Evolutionary conservation across 495 filamentous ascomycete species (phyloP).

Genomic region (Penicillium macrosclerotiorum): DNA sequence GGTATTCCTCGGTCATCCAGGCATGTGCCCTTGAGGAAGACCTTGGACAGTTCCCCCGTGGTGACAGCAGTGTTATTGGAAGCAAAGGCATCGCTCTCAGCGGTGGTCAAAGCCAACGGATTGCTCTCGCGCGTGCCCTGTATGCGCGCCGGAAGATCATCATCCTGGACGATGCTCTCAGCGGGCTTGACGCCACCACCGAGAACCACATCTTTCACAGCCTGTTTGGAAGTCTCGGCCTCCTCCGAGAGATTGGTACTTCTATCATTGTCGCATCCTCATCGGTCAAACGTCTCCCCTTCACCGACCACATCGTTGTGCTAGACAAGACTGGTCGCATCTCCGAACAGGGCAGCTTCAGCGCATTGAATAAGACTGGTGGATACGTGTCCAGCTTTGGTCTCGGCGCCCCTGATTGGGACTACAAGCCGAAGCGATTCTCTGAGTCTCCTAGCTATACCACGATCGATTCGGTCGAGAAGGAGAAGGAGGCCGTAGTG

Average conservation of each 20-base stretch:
- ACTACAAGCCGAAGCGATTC: slow-evolving; percentile 26
- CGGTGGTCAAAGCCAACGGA: slow-evolving; percentile 66
- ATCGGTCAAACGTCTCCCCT: slow-evolving; percentile 47
- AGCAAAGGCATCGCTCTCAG: slow-evolving; percentile 63
- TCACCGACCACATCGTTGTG: slow-evolving; percentile 52
- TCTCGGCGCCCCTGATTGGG: slow-evolving; percentile 30
- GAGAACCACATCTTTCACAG: slow-evolving; percentile 58
- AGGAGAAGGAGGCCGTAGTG: slow-evolving; percentile 16
- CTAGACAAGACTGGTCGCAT: slow-evolving; percentile 45
- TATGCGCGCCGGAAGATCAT: slow-evolving; percentile 55
- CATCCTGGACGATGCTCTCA: slow-evolving; percentile 60
- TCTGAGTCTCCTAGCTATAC: slow-evolving; percentile 19
- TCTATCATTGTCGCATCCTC: slow-evolving; percentile 55
- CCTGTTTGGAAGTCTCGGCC: slow-evolving; percentile 53
- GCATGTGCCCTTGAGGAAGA: slow-evolving; percentile 62
- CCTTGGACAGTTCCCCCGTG: slow-evolving; percentile 51
- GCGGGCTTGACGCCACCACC: slow-evolving; percentile 58
- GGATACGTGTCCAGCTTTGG: slow-evolving; percentile 52
- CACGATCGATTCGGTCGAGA: slow-evolving; percentile 19
- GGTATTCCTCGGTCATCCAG: slow-evolving; percentile 63
- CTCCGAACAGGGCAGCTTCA: slow-evolving; percentile 51
- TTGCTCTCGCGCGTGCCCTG: slow-evolving; percentile 58
- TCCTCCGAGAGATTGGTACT: slow-evolving; percentile 47
- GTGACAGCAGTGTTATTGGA: slow-evolving; percentile 59
- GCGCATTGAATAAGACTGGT: slow-evolving; percentile 39